These are phyloP conservation scores for Cudoniella acicularis DNA, from an alignment of 495 filamentous ascomycete species.

Conservation along the genomic window DNA sequence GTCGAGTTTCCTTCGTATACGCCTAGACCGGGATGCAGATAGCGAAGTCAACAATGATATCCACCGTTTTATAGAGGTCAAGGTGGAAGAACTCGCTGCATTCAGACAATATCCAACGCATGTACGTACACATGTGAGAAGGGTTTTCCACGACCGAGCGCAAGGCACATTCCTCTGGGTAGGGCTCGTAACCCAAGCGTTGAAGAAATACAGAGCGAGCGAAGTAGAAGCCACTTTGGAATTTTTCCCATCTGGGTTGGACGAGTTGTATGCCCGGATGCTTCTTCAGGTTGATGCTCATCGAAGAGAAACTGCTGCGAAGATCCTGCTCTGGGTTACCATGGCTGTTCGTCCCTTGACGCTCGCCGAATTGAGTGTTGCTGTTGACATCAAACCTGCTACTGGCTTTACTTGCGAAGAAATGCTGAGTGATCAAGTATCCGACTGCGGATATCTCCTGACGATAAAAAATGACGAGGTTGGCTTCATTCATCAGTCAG, in stretches of 20 bases:
- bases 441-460: slow-evolving; percentile 24
- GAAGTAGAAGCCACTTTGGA: slow-evolving; percentile 26
- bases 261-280: slow-evolving; percentile 32
- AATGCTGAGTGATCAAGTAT: slow-evolving; percentile 21
- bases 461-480: slow-evolving; percentile 26
- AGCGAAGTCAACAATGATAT: slow-evolving; percentile 31
- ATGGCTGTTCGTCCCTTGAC: slow-evolving; percentile 31
- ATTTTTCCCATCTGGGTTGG: slow-evolving; percentile 29
- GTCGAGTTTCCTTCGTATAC: slow-evolving; percentile 16
- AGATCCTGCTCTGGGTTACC: slow-evolving; percentile 32
- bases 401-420: slow-evolving; percentile 9
- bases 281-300: slow-evolving; percentile 29
- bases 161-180: slow-evolving; percentile 46
- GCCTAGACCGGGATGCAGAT: too few relatives aligned
- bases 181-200: slow-evolving; percentile 38
- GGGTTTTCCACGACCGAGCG: slow-evolving; percentile 31
- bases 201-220: slow-evolving; percentile 24
- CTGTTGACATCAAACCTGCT: slow-evolving; percentile 5
- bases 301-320: slow-evolving; percentile 19
- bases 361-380: slow-evolving; percentile 26
- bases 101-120: slow-evolving; percentile 19
- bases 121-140: slow-evolving; percentile 26
- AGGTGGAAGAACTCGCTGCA: slow-evolving; percentile 34
- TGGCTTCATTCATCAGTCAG: slow-evolving; percentile 34
- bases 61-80: slow-evolving; percentile 32